Conservation (phyloP, 495 filamentous ascomycete species). For the Penicillium ochrochloron region DNA sequence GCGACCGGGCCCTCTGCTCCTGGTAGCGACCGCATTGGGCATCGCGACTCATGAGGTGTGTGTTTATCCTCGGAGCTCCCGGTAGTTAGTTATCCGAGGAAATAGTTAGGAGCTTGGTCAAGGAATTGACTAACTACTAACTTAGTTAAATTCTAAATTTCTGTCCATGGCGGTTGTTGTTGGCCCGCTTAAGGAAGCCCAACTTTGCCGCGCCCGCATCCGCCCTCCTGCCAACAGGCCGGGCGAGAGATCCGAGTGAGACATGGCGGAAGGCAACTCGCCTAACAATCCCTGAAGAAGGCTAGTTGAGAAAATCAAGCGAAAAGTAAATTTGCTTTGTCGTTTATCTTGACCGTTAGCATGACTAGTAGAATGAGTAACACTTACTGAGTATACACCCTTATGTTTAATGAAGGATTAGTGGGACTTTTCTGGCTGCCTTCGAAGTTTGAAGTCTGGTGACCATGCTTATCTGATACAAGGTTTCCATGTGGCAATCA, state of each 20-base stretch:
- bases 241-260: not conserved
- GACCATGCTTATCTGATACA: conserved; percentile 7
- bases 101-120: not conserved
- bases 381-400: not conserved
- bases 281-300: not conserved
- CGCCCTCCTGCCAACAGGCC: not conserved
- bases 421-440: not conserved
- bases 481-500: not conserved
- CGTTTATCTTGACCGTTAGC: not conserved
- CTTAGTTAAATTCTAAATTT: not conserved
- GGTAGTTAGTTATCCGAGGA: not conserved
- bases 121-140: too few species aligned
- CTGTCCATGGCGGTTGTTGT: not conserved
- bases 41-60: not conserved
- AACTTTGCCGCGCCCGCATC: conserved; percentile 5
- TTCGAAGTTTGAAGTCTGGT: not conserved
- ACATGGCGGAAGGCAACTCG: not conserved
- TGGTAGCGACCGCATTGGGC: not conserved
- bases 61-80: not conserved
- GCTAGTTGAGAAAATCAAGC: not conserved
- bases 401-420: not conserved
- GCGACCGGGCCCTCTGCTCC: not conserved
- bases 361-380: not conserved
- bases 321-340: not conserved
- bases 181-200: not conserved